Evolutionary conservation across 768 basidiomycete genomes (phyloP).

Genomic region (Suillus placidus): DNA sequence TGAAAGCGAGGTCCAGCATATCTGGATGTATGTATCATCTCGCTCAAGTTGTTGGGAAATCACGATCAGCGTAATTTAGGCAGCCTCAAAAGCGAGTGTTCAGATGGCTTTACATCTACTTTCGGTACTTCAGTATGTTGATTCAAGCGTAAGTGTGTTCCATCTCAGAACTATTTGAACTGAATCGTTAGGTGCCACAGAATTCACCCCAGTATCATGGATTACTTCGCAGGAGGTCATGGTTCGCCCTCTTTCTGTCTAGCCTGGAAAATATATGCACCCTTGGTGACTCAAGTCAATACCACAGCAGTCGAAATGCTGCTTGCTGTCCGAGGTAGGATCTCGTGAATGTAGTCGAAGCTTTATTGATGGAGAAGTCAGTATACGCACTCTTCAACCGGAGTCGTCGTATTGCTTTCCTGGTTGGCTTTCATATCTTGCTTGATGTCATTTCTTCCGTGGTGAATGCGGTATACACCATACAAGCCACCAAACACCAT

Average conservation of each 20-base stretch:
- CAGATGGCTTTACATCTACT: conserved; percentile 35
- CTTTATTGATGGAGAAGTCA: background rate
- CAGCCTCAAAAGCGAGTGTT: conserved; percentile 24
- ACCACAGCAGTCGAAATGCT: background rate
- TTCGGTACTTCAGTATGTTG: conserved; percentile 27
- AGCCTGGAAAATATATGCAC: background rate
- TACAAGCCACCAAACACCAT: background rate
- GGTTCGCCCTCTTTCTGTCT: background rate
- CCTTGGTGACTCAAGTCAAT: background rate
- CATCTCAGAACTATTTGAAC: background rate
- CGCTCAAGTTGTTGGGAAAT: conserved; percentile 10
- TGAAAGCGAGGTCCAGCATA: conserved; percentile 27
- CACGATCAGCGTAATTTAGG: conserved; percentile 13
- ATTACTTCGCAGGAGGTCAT: background rate
- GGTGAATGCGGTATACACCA: background rate
- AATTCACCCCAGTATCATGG: background rate
- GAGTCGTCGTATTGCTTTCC: background rate
- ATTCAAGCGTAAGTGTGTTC: background rate
- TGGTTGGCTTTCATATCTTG: background rate
- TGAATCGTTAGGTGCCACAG: background rate
- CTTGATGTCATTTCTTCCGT: background rate
- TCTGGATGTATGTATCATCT: conserved; percentile 9
- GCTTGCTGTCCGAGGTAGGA: background rate
- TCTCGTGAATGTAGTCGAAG: background rate
- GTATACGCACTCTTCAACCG: background rate